Percentiles rank a stretch among this genome's conserved stretches.
Conservation (phyloP, 2,329 filamentous ascomycete genomes). For the Grosmannia penicillata region DNA sequence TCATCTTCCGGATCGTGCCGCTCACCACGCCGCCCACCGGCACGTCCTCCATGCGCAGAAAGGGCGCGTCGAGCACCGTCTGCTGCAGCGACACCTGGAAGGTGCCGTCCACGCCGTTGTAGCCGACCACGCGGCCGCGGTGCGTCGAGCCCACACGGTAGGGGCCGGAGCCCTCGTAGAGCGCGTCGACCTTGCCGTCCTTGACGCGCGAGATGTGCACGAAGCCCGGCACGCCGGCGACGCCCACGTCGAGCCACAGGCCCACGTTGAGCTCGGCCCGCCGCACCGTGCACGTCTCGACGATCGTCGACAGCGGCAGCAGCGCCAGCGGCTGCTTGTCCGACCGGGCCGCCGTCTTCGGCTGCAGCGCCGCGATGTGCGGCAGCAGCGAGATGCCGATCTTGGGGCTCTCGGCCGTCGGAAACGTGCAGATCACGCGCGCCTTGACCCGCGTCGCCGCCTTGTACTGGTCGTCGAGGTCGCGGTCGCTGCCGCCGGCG, state of each 20-base stretch:
- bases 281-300: slow-evolving; percentile 65
- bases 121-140: slow-evolving; percentile 68
- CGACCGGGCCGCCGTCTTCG: background rate
- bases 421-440: slow-evolving; percentile 78
- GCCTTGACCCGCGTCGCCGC: slow-evolving; percentile 72
- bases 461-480: slow-evolving; percentile 67
- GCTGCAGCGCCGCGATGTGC: slow-evolving; percentile 54
- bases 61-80: slow-evolving; percentile 70
- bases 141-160: slow-evolving; percentile 70
- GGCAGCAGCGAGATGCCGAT: slow-evolving; percentile 77
- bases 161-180: slow-evolving; percentile 62
- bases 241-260: slow-evolving; percentile 60
- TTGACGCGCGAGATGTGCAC: slow-evolving; percentile 89
- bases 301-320: slow-evolving; percentile 57
- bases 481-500: slow-evolving; percentile 49
- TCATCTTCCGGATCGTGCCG: slow-evolving; percentile 70
- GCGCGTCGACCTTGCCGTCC: slow-evolving; percentile 73
- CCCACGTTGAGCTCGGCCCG: slow-evolving; percentile 71
- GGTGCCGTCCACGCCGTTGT: slow-evolving; percentile 73
- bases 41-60: slow-evolving; percentile 83
- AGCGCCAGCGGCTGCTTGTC: slow-evolving; percentile 30
- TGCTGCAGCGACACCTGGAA: slow-evolving; percentile 77
- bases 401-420: slow-evolving; percentile 63
- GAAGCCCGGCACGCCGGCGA: slow-evolving; percentile 61
- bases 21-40: slow-evolving; percentile 67